Percentiles rank a stretch among this genome's conserved stretches.
These are phyloP conservation scores for Apiotrichum sp. DNA, from an alignment of 1,284 basidiomycete species.

Conservation along the genomic window DNA sequence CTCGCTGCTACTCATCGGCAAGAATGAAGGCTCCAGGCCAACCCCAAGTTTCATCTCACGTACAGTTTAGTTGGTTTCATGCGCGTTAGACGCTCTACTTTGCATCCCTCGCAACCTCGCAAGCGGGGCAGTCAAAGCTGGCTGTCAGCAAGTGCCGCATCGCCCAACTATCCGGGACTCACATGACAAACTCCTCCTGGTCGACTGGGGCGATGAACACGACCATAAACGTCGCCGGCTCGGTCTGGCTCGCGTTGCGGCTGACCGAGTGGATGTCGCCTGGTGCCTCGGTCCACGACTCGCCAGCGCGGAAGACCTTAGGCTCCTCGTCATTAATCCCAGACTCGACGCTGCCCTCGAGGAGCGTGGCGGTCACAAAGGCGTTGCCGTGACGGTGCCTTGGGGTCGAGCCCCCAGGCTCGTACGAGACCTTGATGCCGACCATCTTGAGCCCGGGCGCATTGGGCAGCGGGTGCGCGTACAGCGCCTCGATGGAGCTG, in stretches of 20 bases:
- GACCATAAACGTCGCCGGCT: conserved; percentile 2
- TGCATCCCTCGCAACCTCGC: conserved; percentile 1
- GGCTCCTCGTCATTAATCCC: conserved; percentile 4
- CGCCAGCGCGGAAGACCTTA: conserved; percentile 1
- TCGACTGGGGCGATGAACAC: conserved; percentile 2
- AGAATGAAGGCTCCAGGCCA: too few relatives aligned
- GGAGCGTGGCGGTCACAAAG: conserved; percentile 2
- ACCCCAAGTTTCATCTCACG: too few relatives aligned
- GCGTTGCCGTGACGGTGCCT: conserved; percentile 9
- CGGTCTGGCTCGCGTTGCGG: conserved; percentile 9
- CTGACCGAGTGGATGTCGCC: conserved; percentile 4
- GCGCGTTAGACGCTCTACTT: too few relatives aligned
- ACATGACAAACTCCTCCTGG: conserved; percentile 12
- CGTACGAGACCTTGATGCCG: conserved; percentile 6
- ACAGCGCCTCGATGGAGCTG: conserved; percentile 1
- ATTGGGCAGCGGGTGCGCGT: conserved; percentile 7
- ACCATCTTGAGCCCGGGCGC: conserved; percentile 4
- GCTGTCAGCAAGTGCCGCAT: neutral
- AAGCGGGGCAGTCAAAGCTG: conserved; percentile 4
- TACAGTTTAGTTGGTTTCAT: too few relatives aligned
- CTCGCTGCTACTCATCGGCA: too few relatives aligned
- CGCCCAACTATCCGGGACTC: neutral
- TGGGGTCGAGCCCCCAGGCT: conserved; percentile 3
- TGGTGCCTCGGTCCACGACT: conserved; percentile 7
- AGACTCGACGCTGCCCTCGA: conserved; percentile 1